Conservation (phyloP, 352 stramenopile species). For the Aphanomyces invadans region DNA sequence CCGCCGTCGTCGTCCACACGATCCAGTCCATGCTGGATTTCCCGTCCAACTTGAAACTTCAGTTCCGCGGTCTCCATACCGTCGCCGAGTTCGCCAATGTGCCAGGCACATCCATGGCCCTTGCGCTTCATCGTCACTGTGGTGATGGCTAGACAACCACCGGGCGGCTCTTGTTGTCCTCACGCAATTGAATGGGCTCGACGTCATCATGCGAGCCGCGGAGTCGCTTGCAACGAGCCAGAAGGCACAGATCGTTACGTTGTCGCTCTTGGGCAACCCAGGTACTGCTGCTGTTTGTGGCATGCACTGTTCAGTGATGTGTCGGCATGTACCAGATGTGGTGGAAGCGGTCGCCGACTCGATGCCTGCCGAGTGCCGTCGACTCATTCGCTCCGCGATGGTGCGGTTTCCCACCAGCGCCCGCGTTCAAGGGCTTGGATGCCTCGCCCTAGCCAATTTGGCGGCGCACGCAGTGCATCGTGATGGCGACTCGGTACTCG, state of each 20-base stretch:
- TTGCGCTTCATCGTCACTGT: background rate
- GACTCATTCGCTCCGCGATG: constrained; percentile 7
- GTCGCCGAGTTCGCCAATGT: background rate
- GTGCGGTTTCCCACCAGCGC: background rate
- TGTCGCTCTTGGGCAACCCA: constrained; percentile 21
- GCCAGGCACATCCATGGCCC: background rate
- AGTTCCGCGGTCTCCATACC: constrained; percentile 1
- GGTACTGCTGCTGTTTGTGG: too few relatives aligned
- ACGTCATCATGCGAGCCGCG: background rate
- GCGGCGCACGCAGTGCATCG: background rate
- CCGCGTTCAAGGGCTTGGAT: constrained; percentile 10
- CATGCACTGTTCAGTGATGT: too few relatives aligned
- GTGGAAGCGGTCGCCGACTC: background rate
- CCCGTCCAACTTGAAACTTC: constrained; percentile 19
- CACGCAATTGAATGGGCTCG: background rate
- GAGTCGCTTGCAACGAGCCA: constrained; percentile 2
- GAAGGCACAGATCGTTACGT: constrained; percentile 9
- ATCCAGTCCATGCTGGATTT: constrained; percentile 9
- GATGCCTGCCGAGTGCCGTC: background rate
- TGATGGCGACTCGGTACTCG: background rate
- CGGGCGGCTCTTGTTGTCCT: background rate
- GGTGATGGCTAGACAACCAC: background rate
- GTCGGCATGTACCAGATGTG: too few relatives aligned
- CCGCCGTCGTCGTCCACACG: background rate
- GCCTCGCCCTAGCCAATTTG: constrained; percentile 11